Base-by-base conservation (phyloP, 2,329 filamentous ascomycete species). In the Lachnellula arida region DNA sequence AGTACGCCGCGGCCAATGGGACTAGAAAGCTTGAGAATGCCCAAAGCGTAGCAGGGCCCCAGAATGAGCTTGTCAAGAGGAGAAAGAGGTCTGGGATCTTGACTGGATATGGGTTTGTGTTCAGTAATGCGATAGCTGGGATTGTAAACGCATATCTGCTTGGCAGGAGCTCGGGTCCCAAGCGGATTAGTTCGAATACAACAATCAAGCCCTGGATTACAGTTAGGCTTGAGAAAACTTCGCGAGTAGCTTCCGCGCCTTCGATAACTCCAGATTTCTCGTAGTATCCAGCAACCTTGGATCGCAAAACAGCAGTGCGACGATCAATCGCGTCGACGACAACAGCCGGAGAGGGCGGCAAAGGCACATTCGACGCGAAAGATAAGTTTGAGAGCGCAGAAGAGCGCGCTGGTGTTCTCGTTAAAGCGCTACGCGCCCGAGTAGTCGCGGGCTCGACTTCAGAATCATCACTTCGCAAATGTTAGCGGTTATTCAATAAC, bases 1-100 rank as follows among this genome's bases (percentile, higher is more conserved):
- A 96, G 76, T 94, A 97, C 25, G 89, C 90, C 43, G 85, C 78
- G 34, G 88, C 60, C 49, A 86, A 76, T 1, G 93, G 93, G 28
- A 93, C 62, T 44, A 89, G 67, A 53, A 89, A 72, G 68, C 83
- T 88, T 9, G 91, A 94, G 37, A 86, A 70, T 5, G 83, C 71
- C 91, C 92, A 97, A 19, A 91, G 78, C 7, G 85, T 78, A 54
- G 88, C 83, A 0, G 92, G 88, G 0, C 82, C 85, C 93, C 93
- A 97, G 79, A 96, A 97, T 25, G 81, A 81, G 40, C 80, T 75
- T 1, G 87, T 89, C 39, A 96, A 73, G 8, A 97, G 76, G 32
- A 87, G 73, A 72, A 94, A 95, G 64, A 96, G 77, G 71, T 97
- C 89, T 0, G 92, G 91, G 19, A 94, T 73, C 65, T 82, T 80